Base-by-base conservation (phyloP, 1,139 yeast genomes). In the Taphrina flavorubra region DNA sequence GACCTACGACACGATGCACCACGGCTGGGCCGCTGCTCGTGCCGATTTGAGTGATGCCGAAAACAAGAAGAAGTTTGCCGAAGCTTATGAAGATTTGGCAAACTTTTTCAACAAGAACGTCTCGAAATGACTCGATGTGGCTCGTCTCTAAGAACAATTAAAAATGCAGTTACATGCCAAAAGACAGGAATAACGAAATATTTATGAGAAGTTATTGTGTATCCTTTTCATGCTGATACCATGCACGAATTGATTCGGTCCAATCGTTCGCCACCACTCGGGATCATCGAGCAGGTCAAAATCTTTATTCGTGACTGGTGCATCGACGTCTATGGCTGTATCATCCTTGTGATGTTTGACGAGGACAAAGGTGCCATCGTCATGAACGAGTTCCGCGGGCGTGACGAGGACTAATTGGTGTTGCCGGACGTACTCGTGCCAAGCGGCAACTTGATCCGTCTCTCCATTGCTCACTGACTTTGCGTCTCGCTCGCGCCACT, bases 21-120 rank as follows among this genome's bases (percentile, higher is more conserved):
- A 72, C 37, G 74, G 74, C 14, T 72, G 66, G 56, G 70, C 70
- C 36, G 74, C 73, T 18, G 73, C 74, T n/a, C 65, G 73, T 20
- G 73, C 72, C 39, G 73, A 72, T n/a, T 67, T 71, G 71, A 55
- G 60, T 11, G 70, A 65, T 34, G 36, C 64, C 13, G 68, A 59
- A 44, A 71, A 72, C 51, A 69, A 69, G 68, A 53, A 64, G 66
- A 61, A 72, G 31, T 71, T 72, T 39, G 67, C 69, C 56, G 73
- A 72, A 46, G 72, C 73, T 10, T 65, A 70, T 49, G 58, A 55
- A 11, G 70, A 68, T 53, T 39, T 68, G 6, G 69, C 68, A 34
- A 68, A 57, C 34, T 72, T 72, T 37, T 72, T 72, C 60, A 61
- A 66, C 61, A 53, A 63, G 61, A 46, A 53, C 61, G 42, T 63